Evolutionary conservation across 257 asterid genomes (phyloP), one percentile per base, ranked within the genome.

Genomic region (Solanum rostratum): DNA sequence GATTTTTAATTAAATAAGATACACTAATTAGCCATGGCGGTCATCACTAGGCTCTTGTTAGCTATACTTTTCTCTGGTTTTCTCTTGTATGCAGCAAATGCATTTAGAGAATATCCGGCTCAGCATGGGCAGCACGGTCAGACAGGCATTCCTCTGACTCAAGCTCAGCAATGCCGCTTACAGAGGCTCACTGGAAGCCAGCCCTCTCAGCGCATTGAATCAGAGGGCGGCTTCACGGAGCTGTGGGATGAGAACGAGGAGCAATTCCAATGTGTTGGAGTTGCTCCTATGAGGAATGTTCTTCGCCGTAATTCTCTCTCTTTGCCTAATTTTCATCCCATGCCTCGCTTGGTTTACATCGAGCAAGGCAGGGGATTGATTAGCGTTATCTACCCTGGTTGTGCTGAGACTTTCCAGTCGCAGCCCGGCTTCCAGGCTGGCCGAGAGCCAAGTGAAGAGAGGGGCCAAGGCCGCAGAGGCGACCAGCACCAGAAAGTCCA

Each of bases 221-320:
- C 92, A 2, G 95, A 94, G 83, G 97, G 96, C 22, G 95, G 98
- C 43, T 1, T 33, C 22, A 85, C 92, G 22, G 96, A 94, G 90
- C 3, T 90, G 1, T 94, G 98, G 97, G 91, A 93, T 5, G 92
- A 92, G 79, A 50, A 55, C 2, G 89, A 88, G 59, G 84, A 84
- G 18, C 94, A 93, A 83, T 92, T 94, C 87, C 98, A 93, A 53
- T 93, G 98, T 29, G 97, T 90, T 81, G 98, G 95, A 53, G 91
- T 90, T 13, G 91, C 85, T 10, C 86, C 98, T 45, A 83, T 89
- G 90, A 90, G 87, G 70, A 89, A 74, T 84, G 83, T 71, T 4
- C 46, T 93, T 79, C 84, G 86, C 4, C 92, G 92, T 13, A 91
- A 92, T 33, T 88, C 85, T 71, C 94, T 95, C 83, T 90, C 94